Base-by-base conservation (phyloP, 805 yeast genomes). In the Yarrowia alimentaria region DNA sequence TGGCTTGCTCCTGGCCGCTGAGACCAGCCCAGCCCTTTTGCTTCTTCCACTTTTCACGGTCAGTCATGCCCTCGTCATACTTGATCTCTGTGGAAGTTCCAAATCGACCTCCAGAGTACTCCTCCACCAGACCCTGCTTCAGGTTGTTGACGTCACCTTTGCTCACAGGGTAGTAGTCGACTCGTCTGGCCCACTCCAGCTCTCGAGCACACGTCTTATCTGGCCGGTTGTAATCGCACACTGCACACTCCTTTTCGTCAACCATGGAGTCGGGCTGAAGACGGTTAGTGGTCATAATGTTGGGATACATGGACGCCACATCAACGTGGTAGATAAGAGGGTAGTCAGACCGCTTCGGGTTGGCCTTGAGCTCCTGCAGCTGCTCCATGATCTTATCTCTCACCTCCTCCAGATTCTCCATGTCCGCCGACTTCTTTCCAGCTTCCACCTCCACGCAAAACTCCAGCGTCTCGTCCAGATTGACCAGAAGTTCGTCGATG, bases 271-370 rank as follows among this genome's bases (percentile, higher is more conserved):
- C 99, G 0, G 99, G 99, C 65, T 93, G 99, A 49, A 93, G 73
- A 63, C 99, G 79, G 68, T 93, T 93, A 0, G 98, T 85, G 6
- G 96, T 88, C 98, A 93, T 93, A 64, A 93, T 93, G 63, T 93
- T 93, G 5, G 99, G 99, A 63, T 93, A 93, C 99, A 93, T 93
- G 1, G 99, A 93, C 0, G 99, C 97, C 45, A 93, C 99, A 71
- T 93, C 99, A 28, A 94, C 96, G 63, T 93, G 99, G 61, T 94
- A 93, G 56, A 93, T 93, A 38, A 86, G 71, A 0, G 99, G 99
- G 9, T 71, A 70, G 60, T 93, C 98, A 10, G 65, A 64, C 58
- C 97, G 73, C 28, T 72, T 72, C 1, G 91, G 90, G 29, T 74
- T 74, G 1, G 71, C 64, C 55, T 78, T 80, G 47, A 93, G 67